Conservation (phyloP, 176 grass and related monocot genomes). For the Oryza australiensis region DNA sequence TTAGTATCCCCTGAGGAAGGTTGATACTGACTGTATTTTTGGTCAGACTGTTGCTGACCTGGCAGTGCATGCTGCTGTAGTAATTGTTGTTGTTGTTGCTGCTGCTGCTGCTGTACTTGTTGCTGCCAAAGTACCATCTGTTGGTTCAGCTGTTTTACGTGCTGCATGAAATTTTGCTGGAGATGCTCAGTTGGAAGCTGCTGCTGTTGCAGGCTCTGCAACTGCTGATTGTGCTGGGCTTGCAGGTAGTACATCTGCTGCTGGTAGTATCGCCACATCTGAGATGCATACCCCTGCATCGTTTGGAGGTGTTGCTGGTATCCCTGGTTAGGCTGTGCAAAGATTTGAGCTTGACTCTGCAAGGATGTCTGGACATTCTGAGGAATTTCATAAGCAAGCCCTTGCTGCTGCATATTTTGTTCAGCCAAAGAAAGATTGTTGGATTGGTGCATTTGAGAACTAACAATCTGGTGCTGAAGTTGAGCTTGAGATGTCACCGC, state of each 20-base stretch:
- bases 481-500: conserved; percentile 42
- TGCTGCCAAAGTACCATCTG: conserved; percentile 69
- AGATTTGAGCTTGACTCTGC: conserved; percentile 47
- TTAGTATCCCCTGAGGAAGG: conserved; percentile 41
- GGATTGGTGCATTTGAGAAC: conserved; percentile 55
- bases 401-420: conserved; percentile 57
- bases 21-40: conserved; percentile 21
- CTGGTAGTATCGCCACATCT: conserved; percentile 93
- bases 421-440: conserved; percentile 42
- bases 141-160: conserved; percentile 61
- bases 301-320: conserved; percentile 57
- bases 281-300: conserved; percentile 61
- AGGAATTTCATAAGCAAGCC: conserved; percentile 40
- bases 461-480: conserved; percentile 48
- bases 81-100: background rate
- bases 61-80: conserved; percentile 29
- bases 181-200: conserved; percentile 61
- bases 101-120: conserved; percentile 58
- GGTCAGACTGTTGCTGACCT: conserved; percentile 52
- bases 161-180: conserved; percentile 51
- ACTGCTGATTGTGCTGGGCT: conserved; percentile 73
- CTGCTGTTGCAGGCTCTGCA: conserved; percentile 71
- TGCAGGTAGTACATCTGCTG: conserved; percentile 79
- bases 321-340: conserved; percentile 37
- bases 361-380: conserved; percentile 47